Conservation (phyloP, 495 filamentous ascomycete species). For the Aspergillus mulundensis region DNA sequence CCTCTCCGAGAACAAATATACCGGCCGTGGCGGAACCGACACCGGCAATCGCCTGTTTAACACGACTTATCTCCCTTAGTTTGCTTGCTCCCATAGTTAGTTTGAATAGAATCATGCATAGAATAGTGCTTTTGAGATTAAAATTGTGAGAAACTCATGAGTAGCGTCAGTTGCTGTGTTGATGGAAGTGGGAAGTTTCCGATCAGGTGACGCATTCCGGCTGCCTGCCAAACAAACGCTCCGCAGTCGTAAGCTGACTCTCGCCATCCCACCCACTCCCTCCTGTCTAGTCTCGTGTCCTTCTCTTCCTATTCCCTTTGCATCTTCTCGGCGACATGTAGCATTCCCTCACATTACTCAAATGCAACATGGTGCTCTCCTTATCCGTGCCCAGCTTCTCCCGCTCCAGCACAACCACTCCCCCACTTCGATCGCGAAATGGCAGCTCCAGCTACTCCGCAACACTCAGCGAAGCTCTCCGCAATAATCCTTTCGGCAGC, state of each 20-base stretch:
- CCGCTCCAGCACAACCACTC: constrained; percentile 31
- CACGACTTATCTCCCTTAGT: constrained; percentile 34
- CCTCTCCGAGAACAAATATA: constrained; percentile 53
- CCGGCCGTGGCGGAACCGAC: constrained; percentile 49
- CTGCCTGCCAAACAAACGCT: not conserved
- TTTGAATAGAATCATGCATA: no score
- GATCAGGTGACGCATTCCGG: not conserved
- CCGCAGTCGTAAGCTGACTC: not conserved
- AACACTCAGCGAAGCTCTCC: constrained; percentile 39
- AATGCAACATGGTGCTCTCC: constrained; percentile 38
- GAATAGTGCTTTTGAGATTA: no score
- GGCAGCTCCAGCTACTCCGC: constrained; percentile 25
- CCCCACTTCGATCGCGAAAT: constrained; percentile 21
- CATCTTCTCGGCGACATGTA: constrained; percentile 30
- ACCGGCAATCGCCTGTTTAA: constrained; percentile 61
- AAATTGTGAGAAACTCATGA: no score
- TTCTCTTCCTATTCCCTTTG: not conserved
- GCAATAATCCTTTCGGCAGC: constrained; percentile 43
- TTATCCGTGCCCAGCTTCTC: constrained; percentile 39
- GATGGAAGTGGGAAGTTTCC: not conserved
- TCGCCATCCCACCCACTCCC: not conserved
- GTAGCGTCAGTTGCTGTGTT: no score
- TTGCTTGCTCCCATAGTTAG: no score
- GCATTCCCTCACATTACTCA: constrained; percentile 13
- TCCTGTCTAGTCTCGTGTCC: not conserved